Evolutionary conservation across 768 basidiomycete genomes (phyloP), one percentile per base, ranked within the genome.

Genomic region (Mycena capillaripes): DNA sequence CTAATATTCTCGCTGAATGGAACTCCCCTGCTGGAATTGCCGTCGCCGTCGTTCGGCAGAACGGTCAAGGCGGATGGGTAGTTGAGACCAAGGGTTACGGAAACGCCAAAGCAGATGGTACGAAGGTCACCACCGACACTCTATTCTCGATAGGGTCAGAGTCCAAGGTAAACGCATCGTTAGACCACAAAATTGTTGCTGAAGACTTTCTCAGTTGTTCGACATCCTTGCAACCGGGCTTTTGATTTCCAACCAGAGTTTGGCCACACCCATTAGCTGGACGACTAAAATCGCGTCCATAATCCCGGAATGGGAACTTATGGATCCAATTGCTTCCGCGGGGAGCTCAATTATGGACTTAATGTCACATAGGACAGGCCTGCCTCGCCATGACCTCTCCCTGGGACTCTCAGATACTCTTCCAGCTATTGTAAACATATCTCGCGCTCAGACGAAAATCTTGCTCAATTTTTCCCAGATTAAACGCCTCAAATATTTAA

Each of bases 341-440:
- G 69, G 76, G 36, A 75, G 65, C 21, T 69, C 76, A 2, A 76
- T 81, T 34, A 58, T 76, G 40, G 80, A 81, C 58, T 59, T 78
- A 5, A 78, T 80, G 78, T 78, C 75, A 69, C 80, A 81, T 52
- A 78, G 78, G 53, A 79, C 80, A 32, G 79, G 78, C 4, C 44
- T 78, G 10, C 78, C 80, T 42, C 74, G 75, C 3, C 79, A 80
- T 50, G 78, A 79, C 52, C 55, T 72, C 8, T 55, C 56, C 7
- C 63, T 73, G 23, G 60, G 67, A 11, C 40, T 27, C 23, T 42
- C 50, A 7, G 72, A 79, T n/a, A 70, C 68, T 17, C 32, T 70
- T 29, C 70, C 58, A 14, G 42, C 14, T 12, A 50, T 76, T 23
- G 77, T 76, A 63, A 38, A 53, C 23, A 11, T 21, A 29, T 44